phyloP scores from a whole-genome alignment of 306 rosid genomes.

The Dryas octopetala region DNA sequence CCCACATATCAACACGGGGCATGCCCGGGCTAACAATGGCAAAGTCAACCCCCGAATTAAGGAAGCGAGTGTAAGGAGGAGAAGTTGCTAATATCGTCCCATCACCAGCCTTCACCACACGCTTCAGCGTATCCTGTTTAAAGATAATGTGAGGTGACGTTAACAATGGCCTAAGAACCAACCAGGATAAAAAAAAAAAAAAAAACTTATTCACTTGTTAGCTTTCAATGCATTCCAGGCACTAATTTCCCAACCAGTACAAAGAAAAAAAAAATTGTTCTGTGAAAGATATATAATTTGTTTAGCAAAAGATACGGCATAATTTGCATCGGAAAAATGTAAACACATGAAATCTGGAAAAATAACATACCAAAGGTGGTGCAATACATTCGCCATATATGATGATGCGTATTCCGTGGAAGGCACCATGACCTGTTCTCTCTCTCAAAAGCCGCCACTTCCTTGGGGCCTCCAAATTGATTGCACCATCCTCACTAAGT shows the following conservation, averaged over 20 bases:
- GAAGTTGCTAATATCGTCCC: conserved; percentile 87
- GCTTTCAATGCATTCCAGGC: neutral
- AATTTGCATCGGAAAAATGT: conserved; percentile 12
- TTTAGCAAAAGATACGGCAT: neutral
- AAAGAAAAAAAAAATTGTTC: neutral
- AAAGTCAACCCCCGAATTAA: conserved; percentile 57
- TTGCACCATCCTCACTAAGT: conserved; percentile 81
- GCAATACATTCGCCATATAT: conserved; percentile 84
- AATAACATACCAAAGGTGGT: conserved; percentile 71
- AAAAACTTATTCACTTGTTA: neutral
- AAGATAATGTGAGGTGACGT: conserved; percentile 12
- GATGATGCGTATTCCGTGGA: conserved; percentile 70
- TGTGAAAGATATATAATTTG: neutral
- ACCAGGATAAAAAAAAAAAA: neutral
- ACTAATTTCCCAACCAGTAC: neutral
- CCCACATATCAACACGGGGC: conserved; percentile 81
- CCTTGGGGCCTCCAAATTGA: conserved; percentile 94
- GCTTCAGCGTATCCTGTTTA: conserved; percentile 87
- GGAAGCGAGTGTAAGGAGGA: conserved; percentile 85
- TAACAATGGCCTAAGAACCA: conserved; percentile 5
- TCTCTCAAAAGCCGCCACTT: conserved; percentile 83
- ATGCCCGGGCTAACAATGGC: conserved; percentile 80
- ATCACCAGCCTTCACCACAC: conserved; percentile 86
- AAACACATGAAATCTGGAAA: conserved; percentile 5
- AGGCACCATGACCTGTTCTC: conserved; percentile 86